Evolutionary conservation across 2,329 filamentous ascomycete genomes (phyloP), one percentile per base, ranked within the genome.

Genomic region (Pseudocercospora crystallina): DNA sequence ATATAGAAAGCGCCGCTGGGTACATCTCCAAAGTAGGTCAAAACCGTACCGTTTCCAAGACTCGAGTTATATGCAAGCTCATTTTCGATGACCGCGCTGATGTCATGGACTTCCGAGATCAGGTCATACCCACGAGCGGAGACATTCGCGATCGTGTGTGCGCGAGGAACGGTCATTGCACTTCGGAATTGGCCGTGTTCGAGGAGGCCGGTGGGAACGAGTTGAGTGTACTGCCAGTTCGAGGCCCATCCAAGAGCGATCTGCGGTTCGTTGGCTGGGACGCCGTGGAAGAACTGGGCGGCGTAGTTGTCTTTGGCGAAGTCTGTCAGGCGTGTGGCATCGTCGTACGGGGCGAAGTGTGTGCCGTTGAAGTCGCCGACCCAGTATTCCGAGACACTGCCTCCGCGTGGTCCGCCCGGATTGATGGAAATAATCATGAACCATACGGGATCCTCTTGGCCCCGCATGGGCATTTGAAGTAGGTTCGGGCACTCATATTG

Each of bases 401-500:
- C 81, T 8, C 81, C 81, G 0, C 77, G 67, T 0, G 80, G 80
- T 0, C 78, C 79, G 5, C 80, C 80, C 0, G 80, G 80, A 57
- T 83, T 82, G 60, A 82, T 76, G 10, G 75, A 79, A 33, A 84
- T 72, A 3, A 69, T 58, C 57, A 84, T 62, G 15, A 81, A 68
- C 62, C 68, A 76, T 36, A 67, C 68, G 14, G 66, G 67, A 14
- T 74, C 67, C 38, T 75, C 71, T 3, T 52, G 71, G 56, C 62
- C 71, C 4, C 69, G 60, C 34, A 82, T 72, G 0, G 79, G 80
- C 48, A 86, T 76, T 30, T 74, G 69, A 1, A 85, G 74, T 33
- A 86, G 65, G 56, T 84, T 85, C 0, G 83, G 83, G 44, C 82
- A 85, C 64, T 86, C 83, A 60, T 82, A 85, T 59, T 84, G 80